phyloP scores from a whole-genome alignment of 768 basidiomycete genomes.

The Auricularia cornea region DNA sequence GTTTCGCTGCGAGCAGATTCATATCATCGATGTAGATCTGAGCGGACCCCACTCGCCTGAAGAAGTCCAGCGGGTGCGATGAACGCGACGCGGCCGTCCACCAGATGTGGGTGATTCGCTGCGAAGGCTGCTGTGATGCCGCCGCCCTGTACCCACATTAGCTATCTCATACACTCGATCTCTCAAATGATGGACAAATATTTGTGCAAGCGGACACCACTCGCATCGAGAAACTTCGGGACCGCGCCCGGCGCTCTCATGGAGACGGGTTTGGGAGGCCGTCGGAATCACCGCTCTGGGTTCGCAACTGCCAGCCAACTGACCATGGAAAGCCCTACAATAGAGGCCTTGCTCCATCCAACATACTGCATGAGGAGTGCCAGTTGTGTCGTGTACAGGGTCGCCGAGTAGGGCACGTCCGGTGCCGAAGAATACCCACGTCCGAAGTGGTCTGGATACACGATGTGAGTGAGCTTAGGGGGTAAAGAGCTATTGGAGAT shows the following conservation, averaged over 20 bases:
- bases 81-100: constrained; percentile 54
- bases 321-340: constrained; percentile 75
- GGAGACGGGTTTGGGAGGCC: too few relatives aligned
- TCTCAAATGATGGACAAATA: too few relatives aligned
- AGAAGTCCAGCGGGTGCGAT: constrained; percentile 65
- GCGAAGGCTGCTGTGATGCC: constrained; percentile 65
- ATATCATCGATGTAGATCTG: too few relatives aligned
- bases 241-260: too few relatives aligned
- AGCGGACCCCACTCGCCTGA: too few relatives aligned
- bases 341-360: constrained; percentile 55
- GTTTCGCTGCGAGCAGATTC: not conserved
- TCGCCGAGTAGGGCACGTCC: constrained; percentile 53
- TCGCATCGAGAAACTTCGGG: too few relatives aligned
- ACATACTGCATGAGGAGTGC: constrained; percentile 75
- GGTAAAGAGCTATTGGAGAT: constrained; percentile 7
- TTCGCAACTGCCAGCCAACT: too few relatives aligned
- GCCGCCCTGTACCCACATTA: constrained; percentile 47
- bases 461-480: not conserved
- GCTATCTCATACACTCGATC: too few relatives aligned
- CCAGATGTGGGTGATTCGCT: constrained; percentile 61
- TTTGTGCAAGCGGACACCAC: too few relatives aligned
- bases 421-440: constrained; percentile 81
- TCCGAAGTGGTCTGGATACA: constrained; percentile 59
- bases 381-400: constrained; percentile 67
- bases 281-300: too few relatives aligned